Evolutionary conservation across 805 yeast genomes (phyloP).

Genomic region (Nadsonia fulvescens): DNA sequence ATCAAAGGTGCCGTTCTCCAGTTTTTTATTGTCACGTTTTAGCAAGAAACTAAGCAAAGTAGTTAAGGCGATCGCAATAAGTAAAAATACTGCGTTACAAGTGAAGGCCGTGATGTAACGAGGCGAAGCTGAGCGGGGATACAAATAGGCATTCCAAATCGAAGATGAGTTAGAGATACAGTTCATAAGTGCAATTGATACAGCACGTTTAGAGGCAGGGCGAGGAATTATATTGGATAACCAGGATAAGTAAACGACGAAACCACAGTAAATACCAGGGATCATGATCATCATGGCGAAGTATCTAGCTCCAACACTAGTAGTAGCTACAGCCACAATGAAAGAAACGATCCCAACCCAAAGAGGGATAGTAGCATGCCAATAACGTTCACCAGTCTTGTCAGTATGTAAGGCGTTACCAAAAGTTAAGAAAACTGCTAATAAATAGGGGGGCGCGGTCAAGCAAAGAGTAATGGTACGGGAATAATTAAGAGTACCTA

Average conservation of each 20-base stretch:
- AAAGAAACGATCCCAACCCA: constrained; percentile 19
- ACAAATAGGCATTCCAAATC: constrained; percentile 9
- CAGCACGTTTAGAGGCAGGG: constrained; percentile 42
- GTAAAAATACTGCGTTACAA: constrained; percentile 8
- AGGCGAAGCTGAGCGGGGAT: constrained; percentile 7
- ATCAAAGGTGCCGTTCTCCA: constrained; percentile 7
- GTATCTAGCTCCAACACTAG: constrained; percentile 38
- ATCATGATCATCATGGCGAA: constrained; percentile 39
- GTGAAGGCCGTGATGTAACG: constrained; percentile 7
- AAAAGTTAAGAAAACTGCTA: constrained; percentile 33
- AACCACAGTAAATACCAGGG: constrained; percentile 36
- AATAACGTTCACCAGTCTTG: constrained; percentile 34
- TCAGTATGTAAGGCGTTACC: constrained; percentile 40
- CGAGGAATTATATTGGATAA: constrained; percentile 37
- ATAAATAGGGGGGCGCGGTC: constrained; percentile 40
- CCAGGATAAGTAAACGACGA: constrained; percentile 36
- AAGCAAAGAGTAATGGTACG: constrained; percentile 33
- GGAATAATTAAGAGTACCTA: constrained; percentile 33
- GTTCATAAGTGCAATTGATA: constrained; percentile 36
- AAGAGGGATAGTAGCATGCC: constrained; percentile 29
- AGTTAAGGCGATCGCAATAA: constrained; percentile 5
- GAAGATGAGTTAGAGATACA: constrained; percentile 6
- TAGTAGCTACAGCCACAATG: constrained; percentile 18
- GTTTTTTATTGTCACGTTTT: constrained; percentile 5
- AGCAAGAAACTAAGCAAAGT: constrained; percentile 5